Evolutionary conservation across 176 grass and related monocot species (phyloP).

Genomic region (Paspalum vaginatum): DNA sequence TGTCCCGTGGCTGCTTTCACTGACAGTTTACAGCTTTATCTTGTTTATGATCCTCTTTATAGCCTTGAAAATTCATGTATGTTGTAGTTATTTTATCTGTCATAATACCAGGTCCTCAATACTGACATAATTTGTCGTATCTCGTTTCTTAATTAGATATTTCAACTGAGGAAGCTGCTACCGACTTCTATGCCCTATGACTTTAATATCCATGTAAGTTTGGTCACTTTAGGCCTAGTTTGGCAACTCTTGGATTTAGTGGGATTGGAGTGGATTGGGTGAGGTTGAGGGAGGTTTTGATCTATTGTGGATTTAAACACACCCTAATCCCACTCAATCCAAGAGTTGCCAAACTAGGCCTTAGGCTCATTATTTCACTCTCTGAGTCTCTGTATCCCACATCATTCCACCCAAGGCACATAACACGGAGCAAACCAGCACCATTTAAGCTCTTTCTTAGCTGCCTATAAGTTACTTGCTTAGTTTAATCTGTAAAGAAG

Average conservation of each 20-base stretch:
- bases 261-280: no score
- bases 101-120: not conserved
- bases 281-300: no score
- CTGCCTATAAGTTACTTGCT: conserved; percentile 10
- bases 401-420: not conserved
- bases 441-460: not conserved
- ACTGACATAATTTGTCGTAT: conserved; percentile 35
- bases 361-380: conserved; percentile 32
- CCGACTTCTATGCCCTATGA: conserved; percentile 88
- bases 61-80: conserved; percentile 10
- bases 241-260: no score
- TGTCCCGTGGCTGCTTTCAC: not conserved
- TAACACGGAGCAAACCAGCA: conserved; percentile 12
- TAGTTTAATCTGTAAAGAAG: conserved; percentile 9
- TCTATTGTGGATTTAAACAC: no score
- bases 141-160: conserved; percentile 63
- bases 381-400: not conserved
- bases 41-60: not conserved
- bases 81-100: conserved; percentile 8
- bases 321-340: no score
- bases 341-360: no score
- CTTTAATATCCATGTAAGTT: conserved; percentile 99
- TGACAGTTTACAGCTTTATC: conserved; percentile 22
- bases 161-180: conserved; percentile 93
- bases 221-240: no score